A percentile compares a stretch with the other conserved stretches of the same genome.
phyloP scores from a whole-genome alignment of 1,284 basidiomycete genomes.

The Boletus semigastroideus region DNA sequence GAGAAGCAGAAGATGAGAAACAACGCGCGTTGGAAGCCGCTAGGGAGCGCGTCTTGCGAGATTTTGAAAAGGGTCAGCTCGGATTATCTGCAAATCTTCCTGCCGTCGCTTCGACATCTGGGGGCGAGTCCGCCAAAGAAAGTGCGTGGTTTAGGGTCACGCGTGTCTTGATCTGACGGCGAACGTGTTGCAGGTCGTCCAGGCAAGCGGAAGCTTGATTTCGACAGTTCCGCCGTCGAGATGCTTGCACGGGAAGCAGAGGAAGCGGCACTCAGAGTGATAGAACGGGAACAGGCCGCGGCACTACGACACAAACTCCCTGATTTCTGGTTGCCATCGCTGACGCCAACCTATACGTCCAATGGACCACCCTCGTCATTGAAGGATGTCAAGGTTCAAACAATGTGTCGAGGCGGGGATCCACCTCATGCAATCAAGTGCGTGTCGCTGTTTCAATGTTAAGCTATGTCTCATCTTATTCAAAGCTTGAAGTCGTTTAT shows the following conservation, averaged over 20 bases:
- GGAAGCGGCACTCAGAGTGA: conserved; percentile 75
- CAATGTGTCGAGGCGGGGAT: conserved; percentile 78
- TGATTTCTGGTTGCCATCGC: conserved; percentile 90
- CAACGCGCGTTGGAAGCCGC: conserved; percentile 66
- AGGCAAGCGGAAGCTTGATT: conserved; percentile 75
- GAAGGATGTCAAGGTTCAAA: conserved; percentile 81
- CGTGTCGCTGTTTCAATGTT: conserved; percentile 31
- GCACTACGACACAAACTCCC: conserved; percentile 84
- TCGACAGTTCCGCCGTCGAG: conserved; percentile 72
- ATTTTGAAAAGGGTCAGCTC: conserved; percentile 84
- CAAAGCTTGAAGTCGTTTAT: conserved; percentile 72
- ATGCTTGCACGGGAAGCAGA: conserved; percentile 76
- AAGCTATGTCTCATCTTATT: neutral
- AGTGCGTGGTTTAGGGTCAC: conserved; percentile 29
- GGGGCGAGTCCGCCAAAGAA: conserved; percentile 33
- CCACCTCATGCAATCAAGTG: conserved; percentile 74
- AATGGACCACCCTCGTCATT: conserved; percentile 63
- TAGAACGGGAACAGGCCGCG: conserved; percentile 85
- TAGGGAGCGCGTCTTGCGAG: conserved; percentile 77
- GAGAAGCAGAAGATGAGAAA: conserved; percentile 75
- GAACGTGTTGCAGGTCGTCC: conserved; percentile 43
- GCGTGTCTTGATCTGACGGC: neutral
- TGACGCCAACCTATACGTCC: conserved; percentile 78
- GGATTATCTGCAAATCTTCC: conserved; percentile 50
- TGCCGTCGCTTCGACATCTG: conserved; percentile 38